Base-by-base conservation (phyloP, 78 protist genomes). In the Mantamonas sphyraenae region DNA sequence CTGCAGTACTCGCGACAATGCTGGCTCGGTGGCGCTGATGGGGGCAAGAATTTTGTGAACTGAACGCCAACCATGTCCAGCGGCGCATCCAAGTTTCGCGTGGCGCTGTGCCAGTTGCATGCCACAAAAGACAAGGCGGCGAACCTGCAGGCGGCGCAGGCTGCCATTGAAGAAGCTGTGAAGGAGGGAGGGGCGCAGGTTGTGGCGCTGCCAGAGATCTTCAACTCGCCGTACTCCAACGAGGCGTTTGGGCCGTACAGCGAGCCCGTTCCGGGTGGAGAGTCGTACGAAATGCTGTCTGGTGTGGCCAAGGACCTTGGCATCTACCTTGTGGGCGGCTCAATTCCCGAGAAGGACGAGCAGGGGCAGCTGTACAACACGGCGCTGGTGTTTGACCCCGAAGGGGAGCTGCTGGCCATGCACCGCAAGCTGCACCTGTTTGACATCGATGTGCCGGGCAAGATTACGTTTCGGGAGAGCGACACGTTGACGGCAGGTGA, bases 381-480 rank as follows among this genome's bases (percentile, higher is more conserved):
- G 16, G 56, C 84, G 39, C 26, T 64, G 19, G 70, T 82, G 1
- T 84, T 73, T 64, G 68, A 69, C 64, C 83, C 89, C 3, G 34
- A 74, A 1, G 98, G 98, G 0, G 72, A 63, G 20, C n/a, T 88
- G 20, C 8, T 82, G 22, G 89, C 80, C 26, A 75, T 31, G 68
- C 92, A 90, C 68, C 77, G 94, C 39, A 95, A 77, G 84, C 66
- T 93, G 40, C 98, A 95, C 57, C 83, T 95, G 43, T 95, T 95
- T 58, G 92, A 91, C 60, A 91, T 95, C 50, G 87, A 91, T 53
- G 82, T 93, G 16, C 96, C 95, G 10, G 92, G 92, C 33, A 55
- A 69, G 40, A 86, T 95, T 38, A 76, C 76, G 37, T 93, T 88
- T 65, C 31, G 59, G 17, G 88, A 90, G 65, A 68, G 83, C 2